Base-by-base conservation (phyloP, 23 red algal species). In the Chondrus crispus region DNA sequence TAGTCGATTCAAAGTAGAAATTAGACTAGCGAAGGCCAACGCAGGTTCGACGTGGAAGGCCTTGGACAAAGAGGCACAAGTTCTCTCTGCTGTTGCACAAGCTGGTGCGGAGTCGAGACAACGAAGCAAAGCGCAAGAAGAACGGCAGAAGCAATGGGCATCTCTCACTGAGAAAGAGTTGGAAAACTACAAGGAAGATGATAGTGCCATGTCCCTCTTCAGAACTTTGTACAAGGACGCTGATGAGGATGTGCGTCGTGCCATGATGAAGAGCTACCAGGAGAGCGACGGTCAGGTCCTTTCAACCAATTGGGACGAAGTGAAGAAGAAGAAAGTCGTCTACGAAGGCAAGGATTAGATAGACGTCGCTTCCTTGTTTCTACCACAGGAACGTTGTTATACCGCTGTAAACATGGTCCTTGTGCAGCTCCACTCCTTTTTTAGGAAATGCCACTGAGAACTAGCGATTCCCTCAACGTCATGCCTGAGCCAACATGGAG, bases 261-360 rank as follows among this genome's bases (percentile, higher is more conserved):
- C 95, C 7, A 97, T 97, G 95, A 72, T 94, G 77, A 97, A 97
- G 80, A 92, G 87, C 49, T 94, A 92, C 64, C 64, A 51, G 42
- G 95, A 97, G 54, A 94, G 91, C 64, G 85, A 88, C 28, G 95
- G 95, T 37, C 70, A 94, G 41, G 95, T 97, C 12, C 38, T 97
- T 36, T 93, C 89, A 4, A 97, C 88, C 11, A 88, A 97, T 55
- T 97, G 95, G 95, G 85, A 78, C 54, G 89, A 97, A 24, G 95
- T 97, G 26, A 74, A 64, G 38, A 86, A 81, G 69, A 58, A 92
- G 48, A 91, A 91, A 49, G 81, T 92, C 39, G 70, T 66, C 14
- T 96, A 96, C 51, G 71, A 92, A 33, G 88, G 83, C 52, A 82
- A 94, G 9, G 82, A 94, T 26, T 85, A 90, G 80, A n/a, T n/a